A percentile compares a stretch with the other conserved stretches of the same genome.
Conservation (phyloP, 352 stramenopile species). For the Phytophthora capsici region DNA sequence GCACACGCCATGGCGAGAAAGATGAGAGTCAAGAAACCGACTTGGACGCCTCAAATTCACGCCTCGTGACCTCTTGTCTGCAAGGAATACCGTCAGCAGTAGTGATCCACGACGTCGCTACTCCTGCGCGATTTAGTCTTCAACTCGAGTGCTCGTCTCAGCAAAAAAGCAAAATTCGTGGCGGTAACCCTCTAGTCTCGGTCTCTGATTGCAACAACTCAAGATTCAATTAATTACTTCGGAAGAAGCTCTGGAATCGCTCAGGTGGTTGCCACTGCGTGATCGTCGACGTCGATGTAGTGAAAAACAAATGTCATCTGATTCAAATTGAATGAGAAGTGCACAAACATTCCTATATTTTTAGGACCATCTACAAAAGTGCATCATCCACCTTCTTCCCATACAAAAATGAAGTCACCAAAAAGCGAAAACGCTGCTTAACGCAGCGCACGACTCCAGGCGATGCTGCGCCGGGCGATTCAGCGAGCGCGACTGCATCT, state of each 20-base stretch:
- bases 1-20: conserved; percentile 52
- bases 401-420: conserved; percentile 16
- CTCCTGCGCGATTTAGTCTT: conserved; percentile 49
- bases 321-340: background rate
- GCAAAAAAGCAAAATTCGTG: conserved; percentile 40
- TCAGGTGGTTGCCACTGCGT: conserved; percentile 30
- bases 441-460: conserved; percentile 1
- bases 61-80: background rate
- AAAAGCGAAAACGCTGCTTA: conserved; percentile 11
- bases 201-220: conserved; percentile 22
- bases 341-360: conserved; percentile 13
- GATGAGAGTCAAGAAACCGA: conserved; percentile 56
- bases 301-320: too few relatives aligned
- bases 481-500: conserved; percentile 63
- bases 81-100: conserved; percentile 40
- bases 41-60: conserved; percentile 10
- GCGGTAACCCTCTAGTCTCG: conserved; percentile 40
- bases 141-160: conserved; percentile 46
- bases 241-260: conserved; percentile 62
- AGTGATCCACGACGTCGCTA: conserved; percentile 60
- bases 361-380: conserved; percentile 3
- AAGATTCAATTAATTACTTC: conserved; percentile 46
- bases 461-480: conserved; percentile 71
- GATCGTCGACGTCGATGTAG: background rate
- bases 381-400: background rate